phyloP scores from a whole-genome alignment of 441 rosid species.

The Brassica balearica region DNA sequence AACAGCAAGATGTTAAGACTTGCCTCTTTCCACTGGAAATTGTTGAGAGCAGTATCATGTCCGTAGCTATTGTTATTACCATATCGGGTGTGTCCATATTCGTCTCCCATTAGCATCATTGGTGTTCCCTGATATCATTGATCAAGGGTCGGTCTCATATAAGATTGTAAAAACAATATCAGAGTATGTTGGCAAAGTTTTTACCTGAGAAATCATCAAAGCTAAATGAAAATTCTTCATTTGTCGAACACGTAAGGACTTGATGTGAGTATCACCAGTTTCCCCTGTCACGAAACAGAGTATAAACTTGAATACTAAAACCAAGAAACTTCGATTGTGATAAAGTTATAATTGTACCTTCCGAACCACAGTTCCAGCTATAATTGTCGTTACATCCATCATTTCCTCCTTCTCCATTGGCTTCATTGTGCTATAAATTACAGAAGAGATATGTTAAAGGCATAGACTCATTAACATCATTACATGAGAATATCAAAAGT shows the following conservation, averaged over 20 bases:
- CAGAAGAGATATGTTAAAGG: constrained; percentile 20
- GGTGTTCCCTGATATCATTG: constrained; percentile 74
- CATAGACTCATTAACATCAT: constrained; percentile 17
- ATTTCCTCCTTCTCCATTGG: constrained; percentile 96
- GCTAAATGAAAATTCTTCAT: constrained; percentile 96
- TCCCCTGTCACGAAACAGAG: constrained; percentile 51
- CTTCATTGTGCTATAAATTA: constrained; percentile 81
- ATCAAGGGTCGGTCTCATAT: constrained; percentile 24
- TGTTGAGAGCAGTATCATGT: constrained; percentile 82
- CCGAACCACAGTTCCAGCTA: constrained; percentile 97
- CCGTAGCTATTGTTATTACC: constrained; percentile 99
- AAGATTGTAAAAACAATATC: neutral
- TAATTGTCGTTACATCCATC: constrained; percentile 94
- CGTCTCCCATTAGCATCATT: constrained; percentile 99
- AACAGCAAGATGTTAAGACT: constrained; percentile 14
- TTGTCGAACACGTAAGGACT: constrained; percentile 79
- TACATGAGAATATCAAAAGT: constrained; percentile 30
- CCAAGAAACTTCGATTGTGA: constrained; percentile 1
- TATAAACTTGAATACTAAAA: neutral
- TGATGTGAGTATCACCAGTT: constrained; percentile 60
- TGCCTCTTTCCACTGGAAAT: constrained; percentile 88
- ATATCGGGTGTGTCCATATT: constrained; percentile 85
- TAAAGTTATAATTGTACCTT: constrained; percentile 56
- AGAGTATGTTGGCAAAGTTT: constrained; percentile 13
- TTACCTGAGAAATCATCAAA: constrained; percentile 89